Evolutionary conservation across 2,329 filamentous ascomycete species (phyloP), one percentile per base, ranked within the genome.

Genomic region (Neofusicoccum ribis): DNA sequence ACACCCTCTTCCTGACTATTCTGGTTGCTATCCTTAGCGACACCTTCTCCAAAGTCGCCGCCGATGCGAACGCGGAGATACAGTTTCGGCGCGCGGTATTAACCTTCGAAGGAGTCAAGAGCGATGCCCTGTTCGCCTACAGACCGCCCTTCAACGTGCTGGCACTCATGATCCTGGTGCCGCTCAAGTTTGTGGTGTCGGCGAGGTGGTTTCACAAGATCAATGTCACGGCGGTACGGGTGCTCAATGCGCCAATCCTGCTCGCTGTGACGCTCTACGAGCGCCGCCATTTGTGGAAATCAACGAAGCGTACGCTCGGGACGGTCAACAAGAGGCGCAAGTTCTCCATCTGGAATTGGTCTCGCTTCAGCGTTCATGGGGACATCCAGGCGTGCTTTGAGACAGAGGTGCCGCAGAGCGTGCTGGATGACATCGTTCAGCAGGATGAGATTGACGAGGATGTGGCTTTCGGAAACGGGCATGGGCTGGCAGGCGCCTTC

Each of bases 171-270:
- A 74, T 93, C 34, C 83, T 95, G 15, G 82, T 94, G 1, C 92
- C 92, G 0, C 83, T 95, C 67, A 93, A 92, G 71, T 91, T 91
- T 71, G 70, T 91, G n/a, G 82, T 92, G 41, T 88, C 87, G n/a
- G 87, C 90, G 0, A 88, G 92, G 50, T 94, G 91, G 91, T 95
- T 95, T 74, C 92, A 96, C 81, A 95, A 94, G 78, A 90, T 94
- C 72, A 93, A 96, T 73, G 91, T 96, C 65, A 86, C 88, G 65
- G 86, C 86, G 9, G 89, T 95, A 23, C 88, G 91, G 43, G 79
- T 88, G 8, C 84, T 93, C 71, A 95, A 95, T 75, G 82, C 91
- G 2, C 92, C 92, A 0, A 80, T 93, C 5, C 82, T 96, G 1
- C 82, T 94, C 3, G 70, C 89, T 66, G 90, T 96, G 67, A 87